Evolutionary conservation across 495 filamentous ascomycete species (phyloP).

Genomic region (Aspergillus affinis): DNA sequence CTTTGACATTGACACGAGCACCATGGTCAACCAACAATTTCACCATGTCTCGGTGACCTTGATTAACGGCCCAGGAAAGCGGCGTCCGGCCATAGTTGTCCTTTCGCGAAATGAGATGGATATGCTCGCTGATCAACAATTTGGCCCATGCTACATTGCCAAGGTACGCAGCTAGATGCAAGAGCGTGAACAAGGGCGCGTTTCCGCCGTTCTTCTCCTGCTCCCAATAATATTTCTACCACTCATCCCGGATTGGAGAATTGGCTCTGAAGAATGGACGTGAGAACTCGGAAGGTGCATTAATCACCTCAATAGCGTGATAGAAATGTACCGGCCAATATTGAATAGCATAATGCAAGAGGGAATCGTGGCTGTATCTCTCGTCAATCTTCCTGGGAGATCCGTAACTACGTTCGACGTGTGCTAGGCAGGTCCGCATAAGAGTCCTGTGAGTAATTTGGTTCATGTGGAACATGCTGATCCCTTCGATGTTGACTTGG

Average conservation of each 20-base stretch:
- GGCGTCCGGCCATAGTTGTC: constrained; percentile 15
- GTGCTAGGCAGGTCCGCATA: constrained; percentile 27
- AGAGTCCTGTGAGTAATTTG: constrained; percentile 25
- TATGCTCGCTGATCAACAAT: constrained; percentile 23
- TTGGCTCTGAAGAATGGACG: constrained; percentile 25
- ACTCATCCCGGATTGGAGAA: constrained; percentile 25
- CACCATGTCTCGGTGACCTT: constrained; percentile 30
- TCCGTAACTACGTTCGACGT: constrained; percentile 23
- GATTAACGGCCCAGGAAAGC: constrained; percentile 7
- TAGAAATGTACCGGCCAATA: constrained; percentile 31
- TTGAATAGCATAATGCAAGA: constrained; percentile 24
- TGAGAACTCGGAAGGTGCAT: constrained; percentile 23
- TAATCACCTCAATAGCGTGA: constrained; percentile 18
- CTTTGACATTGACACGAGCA: constrained; percentile 29
- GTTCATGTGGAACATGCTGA: constrained; percentile 27
- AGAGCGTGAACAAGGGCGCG: constrained; percentile 29
- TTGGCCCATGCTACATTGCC: constrained; percentile 29
- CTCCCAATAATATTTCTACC: constrained; percentile 32
- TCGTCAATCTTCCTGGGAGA: no score
- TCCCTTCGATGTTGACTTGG: constrained; percentile 27
- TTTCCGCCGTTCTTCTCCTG: constrained; percentile 27
- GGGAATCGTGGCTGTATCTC: constrained; percentile 17
- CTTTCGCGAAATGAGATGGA: constrained; percentile 20
- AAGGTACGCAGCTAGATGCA: constrained; percentile 41
- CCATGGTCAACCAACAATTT: constrained; percentile 30